A percentile compares a stretch with the other conserved stretches of the same genome.
phyloP scores from a whole-genome alignment of 768 basidiomycete genomes.

The Stropharia rugosoannulata region DNA sequence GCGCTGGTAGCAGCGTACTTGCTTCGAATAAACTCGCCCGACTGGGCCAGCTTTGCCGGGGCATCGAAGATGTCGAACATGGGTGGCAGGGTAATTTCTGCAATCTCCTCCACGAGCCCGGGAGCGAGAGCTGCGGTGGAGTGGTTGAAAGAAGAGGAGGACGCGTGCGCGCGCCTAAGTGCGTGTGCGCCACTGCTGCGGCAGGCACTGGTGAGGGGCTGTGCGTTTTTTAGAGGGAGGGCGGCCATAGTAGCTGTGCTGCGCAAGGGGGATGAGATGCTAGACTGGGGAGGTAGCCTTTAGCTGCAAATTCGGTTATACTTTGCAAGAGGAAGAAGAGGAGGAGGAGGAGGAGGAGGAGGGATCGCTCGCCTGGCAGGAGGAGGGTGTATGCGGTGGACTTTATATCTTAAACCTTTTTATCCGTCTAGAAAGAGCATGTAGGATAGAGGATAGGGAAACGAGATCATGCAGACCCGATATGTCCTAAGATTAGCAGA shows the following conservation, averaged over 20 bases:
- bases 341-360: no score
- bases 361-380: no score
- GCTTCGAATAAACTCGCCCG: slow-evolving; percentile 22
- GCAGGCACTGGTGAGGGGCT: slow-evolving; percentile 18
- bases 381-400: no score
- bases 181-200: slow-evolving; percentile 10
- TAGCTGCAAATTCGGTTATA: no score
- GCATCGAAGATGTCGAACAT: slow-evolving; percentile 56
- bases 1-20: slow-evolving; percentile 5
- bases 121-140: slow-evolving; percentile 16
- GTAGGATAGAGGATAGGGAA: no score
- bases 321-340: no score
- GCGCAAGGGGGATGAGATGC: neutral
- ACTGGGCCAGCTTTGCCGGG: slow-evolving; percentile 38
- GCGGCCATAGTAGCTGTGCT: slow-evolving; percentile 6
- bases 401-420: no score
- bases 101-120: slow-evolving; percentile 16
- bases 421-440: no score
- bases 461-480: neutral
- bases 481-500: neutral
- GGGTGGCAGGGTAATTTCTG: slow-evolving; percentile 27
- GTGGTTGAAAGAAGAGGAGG: slow-evolving; percentile 21
- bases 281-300: neutral
- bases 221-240: slow-evolving; percentile 8
- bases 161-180: slow-evolving; percentile 22